A percentile compares a stretch with the other conserved stretches of the same genome.
These are phyloP conservation scores for Usnea hakonensis DNA, from an alignment of 495 filamentous ascomycete genomes.

Conservation along the genomic window DNA sequence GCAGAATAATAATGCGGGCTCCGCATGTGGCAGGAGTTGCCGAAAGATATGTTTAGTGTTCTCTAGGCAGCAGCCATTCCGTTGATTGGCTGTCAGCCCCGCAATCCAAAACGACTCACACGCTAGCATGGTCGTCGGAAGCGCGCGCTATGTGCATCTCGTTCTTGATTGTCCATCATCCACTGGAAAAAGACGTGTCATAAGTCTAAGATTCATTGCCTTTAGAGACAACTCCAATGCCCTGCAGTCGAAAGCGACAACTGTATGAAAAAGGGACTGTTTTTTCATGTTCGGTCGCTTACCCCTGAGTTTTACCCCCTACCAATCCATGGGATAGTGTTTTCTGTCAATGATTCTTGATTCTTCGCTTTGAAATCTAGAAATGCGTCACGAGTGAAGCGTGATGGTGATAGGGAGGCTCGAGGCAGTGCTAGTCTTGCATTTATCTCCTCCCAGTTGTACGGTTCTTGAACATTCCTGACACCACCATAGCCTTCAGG, in stretches of 20 bases:
- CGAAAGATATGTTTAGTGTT: slow-evolving; percentile 8
- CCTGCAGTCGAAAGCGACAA: too few species aligned
- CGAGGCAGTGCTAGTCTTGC: slow-evolving; percentile 18
- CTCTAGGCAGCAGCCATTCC: slow-evolving; percentile 10
- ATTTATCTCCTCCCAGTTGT: slow-evolving; percentile 11
- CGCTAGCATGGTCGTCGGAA: slow-evolving; percentile 5
- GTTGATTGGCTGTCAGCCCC: slow-evolving; percentile 7
- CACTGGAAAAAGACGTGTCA: too few species aligned
- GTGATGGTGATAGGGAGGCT: slow-evolving; percentile 23
- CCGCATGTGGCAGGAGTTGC: too few species aligned
- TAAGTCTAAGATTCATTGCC: too few species aligned
- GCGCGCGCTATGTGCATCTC: slow-evolving; percentile 14
- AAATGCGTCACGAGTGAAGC: not conserved
- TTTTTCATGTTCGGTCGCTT: too few species aligned
- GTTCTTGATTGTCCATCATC: not conserved
- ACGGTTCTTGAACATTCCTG: not conserved
- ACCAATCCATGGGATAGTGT: too few species aligned
- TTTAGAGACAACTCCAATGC: too few species aligned
- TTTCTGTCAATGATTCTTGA: not conserved
- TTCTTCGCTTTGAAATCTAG: slow-evolving; percentile 2
- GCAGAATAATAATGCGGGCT: too few species aligned
- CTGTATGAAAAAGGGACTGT: too few species aligned
- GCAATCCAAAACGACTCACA: not conserved
- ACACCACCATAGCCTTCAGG: slow-evolving; percentile 12
- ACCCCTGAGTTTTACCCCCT: too few species aligned